Evolutionary conservation across 192 early-diverging fungal genomes (phyloP).

Genomic region (Dimargaris verticillata): DNA sequence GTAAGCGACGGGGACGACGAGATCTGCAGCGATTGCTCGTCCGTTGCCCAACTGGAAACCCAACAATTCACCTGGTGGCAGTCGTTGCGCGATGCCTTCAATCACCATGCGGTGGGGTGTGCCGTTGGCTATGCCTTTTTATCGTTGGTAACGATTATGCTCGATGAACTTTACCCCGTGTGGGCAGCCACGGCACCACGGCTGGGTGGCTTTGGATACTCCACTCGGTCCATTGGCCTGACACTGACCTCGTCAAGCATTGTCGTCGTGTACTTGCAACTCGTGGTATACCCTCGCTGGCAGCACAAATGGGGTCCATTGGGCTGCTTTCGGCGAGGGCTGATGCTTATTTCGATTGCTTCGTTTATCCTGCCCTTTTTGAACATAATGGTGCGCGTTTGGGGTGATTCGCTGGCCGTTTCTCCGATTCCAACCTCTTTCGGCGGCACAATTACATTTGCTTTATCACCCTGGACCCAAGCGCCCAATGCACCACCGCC

Average conservation of each 20-base stretch:
- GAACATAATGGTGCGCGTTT: neutral
- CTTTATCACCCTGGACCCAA: neutral
- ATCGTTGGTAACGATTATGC: conserved; percentile 13
- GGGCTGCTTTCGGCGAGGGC: conserved; percentile 21
- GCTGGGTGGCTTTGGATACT: conserved; percentile 35
- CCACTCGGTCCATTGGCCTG: conserved; percentile 29
- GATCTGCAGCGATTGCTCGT: neutral
- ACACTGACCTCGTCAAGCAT: conserved; percentile 25
- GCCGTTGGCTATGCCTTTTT: neutral
- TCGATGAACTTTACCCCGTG: conserved; percentile 21
- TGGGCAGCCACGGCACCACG: conserved; percentile 20
- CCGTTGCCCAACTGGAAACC: neutral
- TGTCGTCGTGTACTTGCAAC: conserved; percentile 28
- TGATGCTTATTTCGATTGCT: conserved; percentile 10
- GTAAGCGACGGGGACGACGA: neutral
- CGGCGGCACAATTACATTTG: neutral
- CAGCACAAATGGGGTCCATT: conserved; percentile 26
- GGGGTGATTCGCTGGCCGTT: neutral
- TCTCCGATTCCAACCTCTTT: neutral
- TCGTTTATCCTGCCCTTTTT: conserved; percentile 14
- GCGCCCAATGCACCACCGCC: neutral
- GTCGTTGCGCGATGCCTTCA: neutral
- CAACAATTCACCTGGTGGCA: neutral
- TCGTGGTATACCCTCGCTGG: conserved; percentile 26
- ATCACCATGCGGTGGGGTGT: neutral